These are phyloP conservation scores for Sporothrix variecibatus DNA, from an alignment of 2,329 filamentous ascomycete genomes.

Conservation along the genomic window DNA sequence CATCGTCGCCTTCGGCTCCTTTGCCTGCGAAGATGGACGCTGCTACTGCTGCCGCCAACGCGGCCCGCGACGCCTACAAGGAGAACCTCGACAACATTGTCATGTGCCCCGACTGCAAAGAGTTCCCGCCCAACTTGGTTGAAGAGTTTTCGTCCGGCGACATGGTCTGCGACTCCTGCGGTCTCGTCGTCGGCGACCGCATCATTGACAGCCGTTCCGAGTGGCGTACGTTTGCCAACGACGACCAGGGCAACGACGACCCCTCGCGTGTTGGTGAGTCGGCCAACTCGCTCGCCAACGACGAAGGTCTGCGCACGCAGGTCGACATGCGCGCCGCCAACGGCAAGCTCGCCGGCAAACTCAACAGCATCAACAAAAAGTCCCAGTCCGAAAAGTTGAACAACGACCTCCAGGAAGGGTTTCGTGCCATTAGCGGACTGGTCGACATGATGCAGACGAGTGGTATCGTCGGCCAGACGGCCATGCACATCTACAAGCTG, in stretches of 20 bases:
- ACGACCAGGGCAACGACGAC: conserved; percentile 94
- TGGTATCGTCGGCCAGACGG: conserved; percentile 79
- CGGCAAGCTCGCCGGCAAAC: conserved; percentile 33
- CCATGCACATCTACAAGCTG: conserved; percentile 94
- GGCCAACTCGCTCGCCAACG: conserved; percentile 68
- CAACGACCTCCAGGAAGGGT: conserved; percentile 65
- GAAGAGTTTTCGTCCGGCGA: conserved; percentile 93
- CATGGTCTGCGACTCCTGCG: conserved; percentile 89
- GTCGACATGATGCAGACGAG: conserved; percentile 84
- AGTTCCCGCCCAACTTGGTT: conserved; percentile 85
- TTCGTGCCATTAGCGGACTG: conserved; percentile 81
- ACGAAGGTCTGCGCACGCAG: conserved; percentile 34
- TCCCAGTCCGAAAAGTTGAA: conserved; percentile 35
- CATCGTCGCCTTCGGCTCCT: background rate
- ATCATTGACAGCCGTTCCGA: conserved; percentile 96
- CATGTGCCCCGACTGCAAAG: conserved; percentile 87
- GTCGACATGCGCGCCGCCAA: conserved; percentile 34
- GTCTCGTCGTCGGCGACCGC: conserved; percentile 83
- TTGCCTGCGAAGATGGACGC: conserved; percentile 19
- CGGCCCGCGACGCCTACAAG: conserved; percentile 51
- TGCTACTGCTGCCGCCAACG: conserved; percentile 27
- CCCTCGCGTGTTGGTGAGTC: conserved; percentile 97
- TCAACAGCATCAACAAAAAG: conserved; percentile 37
- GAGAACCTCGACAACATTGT: conserved; percentile 86
- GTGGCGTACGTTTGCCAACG: conserved; percentile 98